These are phyloP conservation scores for Salix udensis DNA, from an alignment of 345 rosid species.

Conservation along the genomic window DNA sequence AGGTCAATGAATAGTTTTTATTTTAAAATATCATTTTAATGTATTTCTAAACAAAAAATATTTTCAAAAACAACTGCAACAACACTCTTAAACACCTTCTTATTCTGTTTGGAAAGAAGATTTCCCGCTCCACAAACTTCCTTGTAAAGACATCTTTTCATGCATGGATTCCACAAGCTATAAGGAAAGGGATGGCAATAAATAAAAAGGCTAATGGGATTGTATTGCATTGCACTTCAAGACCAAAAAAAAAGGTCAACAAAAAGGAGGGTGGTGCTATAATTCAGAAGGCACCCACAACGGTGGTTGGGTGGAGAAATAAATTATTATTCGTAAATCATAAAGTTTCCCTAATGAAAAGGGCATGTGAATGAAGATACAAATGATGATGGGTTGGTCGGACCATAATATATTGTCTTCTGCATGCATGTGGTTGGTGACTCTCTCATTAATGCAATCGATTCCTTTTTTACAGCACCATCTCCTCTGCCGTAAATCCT, in stretches of 20 bases:
- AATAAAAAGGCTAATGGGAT: no score
- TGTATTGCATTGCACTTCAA: background rate
- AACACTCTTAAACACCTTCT: no score
- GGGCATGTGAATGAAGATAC: background rate
- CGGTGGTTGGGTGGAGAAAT: slow-evolving; percentile 10
- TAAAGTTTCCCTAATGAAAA: slow-evolving; percentile 1
- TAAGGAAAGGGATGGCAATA: no score
- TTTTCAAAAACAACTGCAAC: no score
- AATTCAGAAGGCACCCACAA: background rate
- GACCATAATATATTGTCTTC: slow-evolving; percentile 6
- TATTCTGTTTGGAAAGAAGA: background rate
- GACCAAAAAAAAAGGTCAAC: background rate
- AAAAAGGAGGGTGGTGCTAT: background rate
- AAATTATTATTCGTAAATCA: background rate
- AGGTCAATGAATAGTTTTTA: background rate
- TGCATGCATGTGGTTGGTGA: slow-evolving; percentile 20
- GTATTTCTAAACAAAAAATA: no score
- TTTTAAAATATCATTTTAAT: background rate
- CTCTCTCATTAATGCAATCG: background rate
- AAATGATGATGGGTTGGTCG: slow-evolving; percentile 9
- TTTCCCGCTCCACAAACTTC: background rate
- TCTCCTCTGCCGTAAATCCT: background rate
- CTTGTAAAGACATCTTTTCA: no score
- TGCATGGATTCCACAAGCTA: no score
- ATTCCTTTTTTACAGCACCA: background rate